Percentiles rank a stretch among this genome's conserved stretches.
Conservation (phyloP, 768 basidiomycete species). For the Phanerochaete sordida region DNA sequence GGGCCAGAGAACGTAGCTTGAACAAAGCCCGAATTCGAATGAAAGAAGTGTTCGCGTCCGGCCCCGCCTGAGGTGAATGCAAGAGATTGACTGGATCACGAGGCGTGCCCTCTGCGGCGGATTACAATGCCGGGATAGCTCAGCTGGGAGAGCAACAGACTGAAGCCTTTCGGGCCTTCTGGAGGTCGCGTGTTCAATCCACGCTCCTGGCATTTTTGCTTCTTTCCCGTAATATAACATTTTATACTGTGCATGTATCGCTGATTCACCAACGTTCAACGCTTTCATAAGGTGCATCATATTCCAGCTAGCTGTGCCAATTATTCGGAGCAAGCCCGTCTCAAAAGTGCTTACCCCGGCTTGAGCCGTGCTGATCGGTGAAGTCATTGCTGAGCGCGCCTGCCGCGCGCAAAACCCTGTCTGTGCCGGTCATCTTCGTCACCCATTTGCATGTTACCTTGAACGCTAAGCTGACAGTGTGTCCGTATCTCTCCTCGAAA, state of each 20-base stretch:
- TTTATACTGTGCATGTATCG: too few species aligned
- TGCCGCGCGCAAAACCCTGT: conserved; percentile 1
- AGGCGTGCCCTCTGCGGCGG: too few species aligned
- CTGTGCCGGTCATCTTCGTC: conserved; percentile 3
- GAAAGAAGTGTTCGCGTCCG: too few species aligned
- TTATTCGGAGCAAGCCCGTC: too few species aligned
- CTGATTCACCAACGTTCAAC: too few species aligned
- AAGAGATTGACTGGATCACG: too few species aligned
- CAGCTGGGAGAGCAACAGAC: conserved; percentile 35
- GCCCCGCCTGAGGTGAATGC: too few species aligned
- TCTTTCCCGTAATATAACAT: neutral
- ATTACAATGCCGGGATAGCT: conserved; percentile 28
- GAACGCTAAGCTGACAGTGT: conserved; percentile 1
- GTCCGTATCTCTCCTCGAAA: neutral
- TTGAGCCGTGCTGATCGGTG: neutral
- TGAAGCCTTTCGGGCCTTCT: conserved; percentile 22
- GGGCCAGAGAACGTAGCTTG: too few species aligned
- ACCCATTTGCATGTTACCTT: neutral
- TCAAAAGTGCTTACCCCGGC: neutral
- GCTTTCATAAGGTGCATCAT: too few species aligned
- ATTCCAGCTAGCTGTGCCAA: too few species aligned
- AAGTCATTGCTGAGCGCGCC: neutral
- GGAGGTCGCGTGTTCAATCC: conserved; percentile 9
- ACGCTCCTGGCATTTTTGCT: conserved; percentile 1
- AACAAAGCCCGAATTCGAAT: too few species aligned